A percentile compares a stretch with the other conserved stretches of the same genome.
Conservation (phyloP, 345 rosid genomes). For the Carallia brachiata region DNA sequence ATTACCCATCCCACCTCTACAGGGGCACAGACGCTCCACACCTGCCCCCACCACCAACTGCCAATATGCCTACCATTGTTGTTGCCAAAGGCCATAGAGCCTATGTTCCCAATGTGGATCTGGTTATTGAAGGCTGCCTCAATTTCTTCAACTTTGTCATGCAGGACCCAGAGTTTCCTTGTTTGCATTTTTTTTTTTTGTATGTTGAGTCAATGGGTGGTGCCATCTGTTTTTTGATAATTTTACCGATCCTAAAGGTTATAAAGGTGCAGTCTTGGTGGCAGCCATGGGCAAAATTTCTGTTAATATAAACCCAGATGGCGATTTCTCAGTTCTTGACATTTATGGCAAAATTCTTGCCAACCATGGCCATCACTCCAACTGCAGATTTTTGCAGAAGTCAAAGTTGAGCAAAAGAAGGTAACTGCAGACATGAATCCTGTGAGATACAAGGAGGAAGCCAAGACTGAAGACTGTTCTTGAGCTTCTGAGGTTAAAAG, state of each 20-base stretch:
- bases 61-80: slow-evolving; percentile 64
- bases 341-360: slow-evolving; percentile 51
- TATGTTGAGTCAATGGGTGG: slow-evolving; percentile 88
- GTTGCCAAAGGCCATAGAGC: slow-evolving; percentile 61
- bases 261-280: slow-evolving; percentile 64
- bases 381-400: slow-evolving; percentile 48
- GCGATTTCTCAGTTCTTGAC: slow-evolving; percentile 58
- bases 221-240: slow-evolving; percentile 62
- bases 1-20: too few species aligned
- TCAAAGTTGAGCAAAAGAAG: slow-evolving; percentile 64
- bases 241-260: slow-evolving; percentile 49
- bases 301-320: slow-evolving; percentile 67
- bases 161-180: slow-evolving; percentile 30
- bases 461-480: slow-evolving; percentile 77
- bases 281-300: slow-evolving; percentile 88
- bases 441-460: slow-evolving; percentile 57
- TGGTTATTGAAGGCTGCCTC: slow-evolving; percentile 54
- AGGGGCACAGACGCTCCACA: too few species aligned
- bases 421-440: slow-evolving; percentile 55
- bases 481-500: slow-evolving; percentile 70
- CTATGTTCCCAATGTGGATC: slow-evolving; percentile 62
- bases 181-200: slow-evolving; percentile 52
- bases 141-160: slow-evolving; percentile 51
- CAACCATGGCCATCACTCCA: slow-evolving; percentile 76
- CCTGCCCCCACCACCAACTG: slow-evolving; percentile 24